Evolutionary conservation across 768 basidiomycete genomes (phyloP).

Genomic region (Mrakia frigida): DNA sequence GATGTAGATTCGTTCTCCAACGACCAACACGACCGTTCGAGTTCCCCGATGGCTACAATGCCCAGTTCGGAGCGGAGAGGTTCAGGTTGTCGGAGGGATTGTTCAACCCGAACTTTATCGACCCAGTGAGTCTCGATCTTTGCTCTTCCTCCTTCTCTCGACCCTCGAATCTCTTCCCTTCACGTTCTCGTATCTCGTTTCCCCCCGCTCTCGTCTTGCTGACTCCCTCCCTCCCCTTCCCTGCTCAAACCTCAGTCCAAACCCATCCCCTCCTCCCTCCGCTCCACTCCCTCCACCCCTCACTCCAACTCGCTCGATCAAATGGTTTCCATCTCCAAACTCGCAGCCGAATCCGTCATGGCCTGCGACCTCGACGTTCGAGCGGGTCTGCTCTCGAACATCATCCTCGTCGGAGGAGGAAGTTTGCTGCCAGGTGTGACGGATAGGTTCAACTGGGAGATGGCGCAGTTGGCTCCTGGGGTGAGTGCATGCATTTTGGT

Average conservation of each 20-base stretch:
- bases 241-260: neutral
- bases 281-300: conserved; percentile 39
- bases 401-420: conserved; percentile 93
- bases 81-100: conserved; percentile 81
- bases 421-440: conserved; percentile 77
- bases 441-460: conserved; percentile 73
- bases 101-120: conserved; percentile 60
- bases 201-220: neutral
- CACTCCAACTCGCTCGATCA: conserved; percentile 45
- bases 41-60: conserved; percentile 89
- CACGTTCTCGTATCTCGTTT: too few relatives aligned
- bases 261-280: neutral
- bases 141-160: too few relatives aligned
- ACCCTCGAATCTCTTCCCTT: too few relatives aligned
- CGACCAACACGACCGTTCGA: conserved; percentile 62
- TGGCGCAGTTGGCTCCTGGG: conserved; percentile 68
- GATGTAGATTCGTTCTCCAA: conserved; percentile 37
- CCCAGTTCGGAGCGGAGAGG: conserved; percentile 74
- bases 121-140: conserved; percentile 38
- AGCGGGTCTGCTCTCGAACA: conserved; percentile 80
- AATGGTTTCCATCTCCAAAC: conserved; percentile 53
- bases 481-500: conserved; percentile 50
- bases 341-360: conserved; percentile 71
- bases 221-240: neutral
- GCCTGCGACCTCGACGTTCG: conserved; percentile 88